Percentiles rank a stretch among this genome's conserved stretches.
Conservation (phyloP, 2,329 filamentous ascomycete species). For the Aspergillus cejpii region DNA sequence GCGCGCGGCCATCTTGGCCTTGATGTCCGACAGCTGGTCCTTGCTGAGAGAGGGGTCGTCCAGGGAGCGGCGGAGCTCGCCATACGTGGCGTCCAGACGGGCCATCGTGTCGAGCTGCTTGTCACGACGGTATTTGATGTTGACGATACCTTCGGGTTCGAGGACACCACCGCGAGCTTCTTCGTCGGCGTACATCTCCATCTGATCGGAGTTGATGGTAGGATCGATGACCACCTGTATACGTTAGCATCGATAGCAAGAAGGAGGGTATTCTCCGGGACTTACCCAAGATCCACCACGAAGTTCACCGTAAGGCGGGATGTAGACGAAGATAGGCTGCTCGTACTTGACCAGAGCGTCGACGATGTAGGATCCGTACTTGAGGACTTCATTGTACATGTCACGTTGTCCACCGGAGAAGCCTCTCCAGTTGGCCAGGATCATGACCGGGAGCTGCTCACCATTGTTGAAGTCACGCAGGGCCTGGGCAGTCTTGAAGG, state of each 20-base stretch:
- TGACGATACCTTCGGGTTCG: constrained; percentile 95
- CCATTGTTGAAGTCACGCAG: constrained; percentile 99
- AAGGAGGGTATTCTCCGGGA: constrained; percentile 13
- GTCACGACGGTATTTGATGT: constrained; percentile 97
- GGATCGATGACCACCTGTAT: constrained; percentile 83
- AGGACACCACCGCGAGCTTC: constrained; percentile 94
- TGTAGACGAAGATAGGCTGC: constrained; percentile 98
- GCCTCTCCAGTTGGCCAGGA: constrained; percentile 98
- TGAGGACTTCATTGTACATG: constrained; percentile 99
- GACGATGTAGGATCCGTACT: constrained; percentile 98
- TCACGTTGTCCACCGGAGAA: constrained; percentile 99
- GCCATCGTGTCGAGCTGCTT: constrained; percentile 98
- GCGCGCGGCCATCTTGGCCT: constrained; percentile 73
- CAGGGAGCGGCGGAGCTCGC: constrained; percentile 72
- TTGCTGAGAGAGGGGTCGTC: constrained; percentile 60
- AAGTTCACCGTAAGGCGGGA: constrained; percentile 90
- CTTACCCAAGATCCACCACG: constrained; percentile 92
- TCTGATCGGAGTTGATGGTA: constrained; percentile 90
- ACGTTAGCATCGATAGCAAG: neutral
- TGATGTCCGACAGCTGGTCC: constrained; percentile 71
- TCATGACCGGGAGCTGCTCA: constrained; percentile 97
- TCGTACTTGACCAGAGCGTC: constrained; percentile 97
- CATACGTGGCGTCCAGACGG: constrained; percentile 79
- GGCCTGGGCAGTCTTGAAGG: constrained; percentile 98
- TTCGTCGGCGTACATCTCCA: constrained; percentile 99